A percentile compares a stretch with the other conserved stretches of the same genome.
These are phyloP conservation scores for Parmales sp. DNA, from an alignment of 108 stramenopile species.

Conservation along the genomic window DNA sequence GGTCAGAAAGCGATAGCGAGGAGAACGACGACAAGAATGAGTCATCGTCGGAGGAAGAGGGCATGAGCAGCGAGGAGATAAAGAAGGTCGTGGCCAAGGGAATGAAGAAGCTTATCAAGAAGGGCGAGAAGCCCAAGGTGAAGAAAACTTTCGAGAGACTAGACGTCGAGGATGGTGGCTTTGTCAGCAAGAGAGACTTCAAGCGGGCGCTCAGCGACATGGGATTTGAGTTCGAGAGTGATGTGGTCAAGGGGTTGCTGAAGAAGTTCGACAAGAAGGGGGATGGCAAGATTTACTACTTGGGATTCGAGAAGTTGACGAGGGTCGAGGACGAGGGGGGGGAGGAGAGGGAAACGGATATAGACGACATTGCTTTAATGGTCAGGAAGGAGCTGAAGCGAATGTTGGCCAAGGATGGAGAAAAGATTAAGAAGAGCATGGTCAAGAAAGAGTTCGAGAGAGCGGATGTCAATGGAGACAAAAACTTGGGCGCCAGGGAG, in stretches of 20 bases:
- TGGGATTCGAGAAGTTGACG: neutral
- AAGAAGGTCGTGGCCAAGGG: slow-evolving; percentile 1
- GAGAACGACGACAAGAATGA: neutral
- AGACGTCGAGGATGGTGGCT: neutral
- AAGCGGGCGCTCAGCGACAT: neutral
- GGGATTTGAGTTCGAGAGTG: neutral
- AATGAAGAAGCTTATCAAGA: neutral
- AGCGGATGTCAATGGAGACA: neutral
- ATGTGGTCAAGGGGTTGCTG: neutral
- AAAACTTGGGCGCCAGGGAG: slow-evolving; percentile 6
- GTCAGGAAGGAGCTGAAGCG: slow-evolving; percentile 2
- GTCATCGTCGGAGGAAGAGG: neutral
- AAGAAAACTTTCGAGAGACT: neutral
- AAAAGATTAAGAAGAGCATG: neutral
- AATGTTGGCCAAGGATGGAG: neutral
- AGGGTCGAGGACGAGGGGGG: too few species aligned
- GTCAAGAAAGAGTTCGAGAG: neutral
- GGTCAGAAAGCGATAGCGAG: neutral
- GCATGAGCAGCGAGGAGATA: neutral
- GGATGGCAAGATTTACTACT: slow-evolving; percentile 8
- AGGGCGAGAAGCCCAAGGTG: neutral
- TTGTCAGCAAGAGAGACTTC: slow-evolving; percentile 4
- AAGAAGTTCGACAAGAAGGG: slow-evolving; percentile 15
- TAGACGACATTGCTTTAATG: neutral
- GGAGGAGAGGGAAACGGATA: neutral